Evolutionary conservation across 345 rosid species (phyloP).

Genomic region (Bruguiera gymnorhiza): DNA sequence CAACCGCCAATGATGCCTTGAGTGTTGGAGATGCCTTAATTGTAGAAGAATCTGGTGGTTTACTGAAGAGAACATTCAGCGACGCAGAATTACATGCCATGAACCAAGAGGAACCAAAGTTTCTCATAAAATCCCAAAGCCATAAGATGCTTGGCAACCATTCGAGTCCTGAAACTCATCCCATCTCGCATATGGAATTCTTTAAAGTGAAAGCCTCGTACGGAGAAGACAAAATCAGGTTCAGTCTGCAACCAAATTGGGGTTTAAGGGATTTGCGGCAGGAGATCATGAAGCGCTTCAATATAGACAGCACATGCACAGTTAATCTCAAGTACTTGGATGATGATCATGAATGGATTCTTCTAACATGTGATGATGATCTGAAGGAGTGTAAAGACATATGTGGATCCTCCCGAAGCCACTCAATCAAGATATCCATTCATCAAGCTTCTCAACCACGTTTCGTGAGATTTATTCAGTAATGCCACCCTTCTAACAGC

Average conservation of each 20-base stretch:
- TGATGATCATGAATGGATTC: conserved; percentile 36
- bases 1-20: conserved; percentile 21
- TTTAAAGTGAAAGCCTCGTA: conserved; percentile 59
- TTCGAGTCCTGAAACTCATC: conserved; percentile 34
- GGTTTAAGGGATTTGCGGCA: conserved; percentile 24
- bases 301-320: conserved; percentile 11
- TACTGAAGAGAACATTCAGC: conserved; percentile 50
- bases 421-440: conserved; percentile 56
- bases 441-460: conserved; percentile 37
- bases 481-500: not conserved
- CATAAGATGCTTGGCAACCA: conserved; percentile 47
- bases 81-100: conserved; percentile 43
- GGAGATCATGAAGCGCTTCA: conserved; percentile 25
- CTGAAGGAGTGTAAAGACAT: conserved; percentile 85
- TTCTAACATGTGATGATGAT: conserved; percentile 35
- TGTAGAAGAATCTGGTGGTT: conserved; percentile 33
- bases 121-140: conserved; percentile 56
- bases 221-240: conserved; percentile 49
- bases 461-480: conserved; percentile 28
- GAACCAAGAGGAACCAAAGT: conserved; percentile 45
- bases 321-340: conserved; percentile 33
- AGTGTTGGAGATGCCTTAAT: conserved; percentile 24
- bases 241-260: conserved; percentile 31
- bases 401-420: conserved; percentile 41
- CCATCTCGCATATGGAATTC: conserved; percentile 26